phyloP scores from a whole-genome alignment of 2,329 filamentous ascomycete genomes.

The Polychaeton citri region DNA sequence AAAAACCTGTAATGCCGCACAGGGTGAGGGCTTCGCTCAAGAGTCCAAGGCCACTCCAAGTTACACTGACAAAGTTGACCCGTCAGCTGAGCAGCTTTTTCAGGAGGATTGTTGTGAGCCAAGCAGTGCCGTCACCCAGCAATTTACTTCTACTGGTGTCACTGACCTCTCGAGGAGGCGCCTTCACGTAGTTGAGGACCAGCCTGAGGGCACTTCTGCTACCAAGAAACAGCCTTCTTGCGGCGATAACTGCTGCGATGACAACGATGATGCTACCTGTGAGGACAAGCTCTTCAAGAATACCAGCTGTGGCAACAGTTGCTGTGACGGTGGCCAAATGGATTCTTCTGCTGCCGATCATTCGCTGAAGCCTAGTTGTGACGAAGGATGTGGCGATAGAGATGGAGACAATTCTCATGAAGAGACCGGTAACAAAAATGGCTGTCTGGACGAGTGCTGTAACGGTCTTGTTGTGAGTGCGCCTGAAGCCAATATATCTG shows the following conservation, averaged over 20 bases:
- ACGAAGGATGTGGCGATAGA: background rate
- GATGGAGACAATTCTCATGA: background rate
- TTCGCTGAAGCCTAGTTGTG: background rate
- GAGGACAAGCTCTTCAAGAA: background rate
- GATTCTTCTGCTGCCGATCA: background rate
- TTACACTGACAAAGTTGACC: too few species aligned
- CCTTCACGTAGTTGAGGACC: background rate
- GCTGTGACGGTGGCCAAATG: background rate
- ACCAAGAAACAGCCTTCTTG: background rate
- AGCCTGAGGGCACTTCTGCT: background rate
- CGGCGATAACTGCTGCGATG: background rate
- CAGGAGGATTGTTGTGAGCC: too few species aligned
- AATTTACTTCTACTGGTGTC: background rate
- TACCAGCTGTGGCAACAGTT: background rate
- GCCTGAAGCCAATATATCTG: background rate
- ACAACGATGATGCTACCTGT: background rate
- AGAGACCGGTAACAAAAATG: background rate
- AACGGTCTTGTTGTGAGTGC: background rate
- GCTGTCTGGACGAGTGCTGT: background rate
- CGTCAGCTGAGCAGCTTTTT: too few species aligned
- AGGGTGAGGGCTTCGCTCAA: too few species aligned
- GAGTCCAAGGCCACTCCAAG: too few species aligned
- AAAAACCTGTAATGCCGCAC: too few species aligned
- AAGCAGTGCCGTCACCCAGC: too few species aligned
- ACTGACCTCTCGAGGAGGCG: background rate